Evolutionary conservation across 2,329 filamentous ascomycete genomes (phyloP), one percentile per base, ranked within the genome.

Genomic region (Tolypocladium capitatum): DNA sequence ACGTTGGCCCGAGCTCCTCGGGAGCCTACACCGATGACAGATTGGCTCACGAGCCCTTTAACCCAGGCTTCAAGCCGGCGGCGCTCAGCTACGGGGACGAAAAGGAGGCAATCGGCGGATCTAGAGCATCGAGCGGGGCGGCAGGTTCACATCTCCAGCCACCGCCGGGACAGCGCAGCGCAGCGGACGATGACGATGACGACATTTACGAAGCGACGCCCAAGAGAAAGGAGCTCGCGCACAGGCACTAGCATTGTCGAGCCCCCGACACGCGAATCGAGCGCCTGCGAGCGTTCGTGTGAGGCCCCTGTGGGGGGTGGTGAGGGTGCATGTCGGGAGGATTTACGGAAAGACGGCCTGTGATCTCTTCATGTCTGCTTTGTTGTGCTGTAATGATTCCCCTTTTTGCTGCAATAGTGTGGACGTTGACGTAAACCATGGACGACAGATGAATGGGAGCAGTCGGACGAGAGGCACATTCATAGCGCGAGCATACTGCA

Each of bases 191-290:
- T 4, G 60, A 64, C 34, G 61, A 64, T 33, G 66, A 68, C 32
- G 66, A 70, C 44, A 55, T 70, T 36, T 71, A 72, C 47, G 63
- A 67, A 40, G 58, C 65, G n/a, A 57, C 60, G 16, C 57, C 62
- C 20, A 68, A 63, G 54, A 61, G 56, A 47, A 68, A 69, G 50
- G 60, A 66, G 41, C 63, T 66, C 20, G 49, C 60, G 36, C 63
- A 65, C 48, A 62, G 63, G 40, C 65, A 67, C 47, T 65, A 49
- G 41, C 28, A 43, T 30, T 18, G 14, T 21, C 7, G 16, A 28
- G 9, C 5, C 9, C 9, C 9, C n/a, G 4, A 21, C 14, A 7
- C n/a, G 21, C 21, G 1, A 16, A 11, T 9, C 21, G 6, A 11
- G 27, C 21, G 7, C 21, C 36, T 41, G 21, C 36, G 14, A 11